These are phyloP conservation scores for Crithidia bombi DNA, from an alignment of 208 protist genomes.

Conservation along the genomic window DNA sequence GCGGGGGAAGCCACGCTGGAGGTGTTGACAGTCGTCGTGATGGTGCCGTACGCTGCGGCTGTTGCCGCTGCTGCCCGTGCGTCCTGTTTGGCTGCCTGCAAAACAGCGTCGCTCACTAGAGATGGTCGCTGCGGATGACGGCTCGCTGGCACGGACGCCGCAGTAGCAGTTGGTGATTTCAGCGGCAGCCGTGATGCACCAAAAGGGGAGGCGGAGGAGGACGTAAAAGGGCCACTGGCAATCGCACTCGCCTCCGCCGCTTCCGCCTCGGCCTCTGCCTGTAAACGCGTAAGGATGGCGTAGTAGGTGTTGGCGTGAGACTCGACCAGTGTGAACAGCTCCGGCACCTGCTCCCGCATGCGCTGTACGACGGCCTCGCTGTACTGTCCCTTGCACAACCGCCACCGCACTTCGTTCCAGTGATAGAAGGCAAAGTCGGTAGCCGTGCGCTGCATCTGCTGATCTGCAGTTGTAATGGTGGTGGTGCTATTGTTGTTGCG, in stretches of 20 bases:
- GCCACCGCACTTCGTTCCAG: slow-evolving; percentile 39
- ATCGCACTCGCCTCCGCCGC: background rate
- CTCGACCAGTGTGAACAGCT: slow-evolving; percentile 24
- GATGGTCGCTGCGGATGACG: slow-evolving; percentile 9
- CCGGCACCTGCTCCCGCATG: slow-evolving; percentile 26
- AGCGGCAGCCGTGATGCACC: background rate
- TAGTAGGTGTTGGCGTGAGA: slow-evolving; percentile 25
- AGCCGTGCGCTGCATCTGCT: slow-evolving; percentile 15
- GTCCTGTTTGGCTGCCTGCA: slow-evolving; percentile 8
- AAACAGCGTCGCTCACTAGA: slow-evolving; percentile 14
- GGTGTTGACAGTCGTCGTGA: background rate
- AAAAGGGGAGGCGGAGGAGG: no score
- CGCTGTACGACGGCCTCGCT: slow-evolving; percentile 1
- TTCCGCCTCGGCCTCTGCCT: slow-evolving; percentile 11
- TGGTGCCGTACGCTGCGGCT: background rate
- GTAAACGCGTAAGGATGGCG: slow-evolving; percentile 14
- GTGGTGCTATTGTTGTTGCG: slow-evolving; percentile 11
- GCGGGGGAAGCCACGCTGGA: background rate
- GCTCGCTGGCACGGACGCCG: background rate
- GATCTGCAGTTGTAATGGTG: background rate
- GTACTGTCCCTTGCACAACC: slow-evolving; percentile 31
- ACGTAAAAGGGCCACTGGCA: no score
- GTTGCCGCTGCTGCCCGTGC: background rate
- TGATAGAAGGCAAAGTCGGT: slow-evolving; percentile 25
- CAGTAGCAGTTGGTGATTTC: background rate